Conservation (phyloP, 2,329 filamentous ascomycete genomes). For the Fusarium sublunatum region DNA sequence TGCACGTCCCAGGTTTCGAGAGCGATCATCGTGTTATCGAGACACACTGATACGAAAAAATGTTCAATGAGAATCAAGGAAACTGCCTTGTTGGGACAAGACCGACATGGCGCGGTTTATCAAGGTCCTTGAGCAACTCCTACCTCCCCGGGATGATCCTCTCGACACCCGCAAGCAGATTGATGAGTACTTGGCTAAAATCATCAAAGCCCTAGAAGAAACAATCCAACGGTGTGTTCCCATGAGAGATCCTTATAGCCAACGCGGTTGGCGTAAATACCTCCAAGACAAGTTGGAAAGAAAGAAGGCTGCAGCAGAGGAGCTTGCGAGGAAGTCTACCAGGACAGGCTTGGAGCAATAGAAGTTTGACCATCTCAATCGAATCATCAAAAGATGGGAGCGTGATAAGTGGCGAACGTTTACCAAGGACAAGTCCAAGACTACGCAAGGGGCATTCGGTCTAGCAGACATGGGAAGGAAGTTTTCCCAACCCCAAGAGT, state of each 20-base stretch:
- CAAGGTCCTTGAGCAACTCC: not conserved
- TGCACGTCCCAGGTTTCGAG: not conserved
- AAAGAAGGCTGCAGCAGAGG: too few species aligned
- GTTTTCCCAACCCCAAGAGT: not conserved
- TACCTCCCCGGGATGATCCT: not conserved
- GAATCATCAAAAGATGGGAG: not conserved
- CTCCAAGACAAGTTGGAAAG: too few species aligned
- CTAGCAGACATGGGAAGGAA: not conserved
- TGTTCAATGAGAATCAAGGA: not conserved
- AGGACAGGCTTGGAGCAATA: too few species aligned
- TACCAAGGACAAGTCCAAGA: not conserved
- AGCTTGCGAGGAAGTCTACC: too few species aligned
- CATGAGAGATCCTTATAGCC: not conserved
- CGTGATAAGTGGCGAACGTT: not conserved
- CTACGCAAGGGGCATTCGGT: not conserved
- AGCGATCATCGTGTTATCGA: constrained; percentile 8
- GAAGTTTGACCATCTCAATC: not conserved
- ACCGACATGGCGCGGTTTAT: not conserved
- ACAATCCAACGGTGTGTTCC: not conserved
- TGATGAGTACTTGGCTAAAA: not conserved
- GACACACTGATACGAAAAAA: not conserved
- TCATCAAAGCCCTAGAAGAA: not conserved
- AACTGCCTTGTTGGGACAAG: not conserved
- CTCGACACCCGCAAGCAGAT: not conserved
- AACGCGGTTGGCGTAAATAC: too few species aligned